Evolutionary conservation across 345 rosid genomes (phyloP), one percentile per base, ranked within the genome.

Genomic region (Arabidopsis arenosa): DNA sequence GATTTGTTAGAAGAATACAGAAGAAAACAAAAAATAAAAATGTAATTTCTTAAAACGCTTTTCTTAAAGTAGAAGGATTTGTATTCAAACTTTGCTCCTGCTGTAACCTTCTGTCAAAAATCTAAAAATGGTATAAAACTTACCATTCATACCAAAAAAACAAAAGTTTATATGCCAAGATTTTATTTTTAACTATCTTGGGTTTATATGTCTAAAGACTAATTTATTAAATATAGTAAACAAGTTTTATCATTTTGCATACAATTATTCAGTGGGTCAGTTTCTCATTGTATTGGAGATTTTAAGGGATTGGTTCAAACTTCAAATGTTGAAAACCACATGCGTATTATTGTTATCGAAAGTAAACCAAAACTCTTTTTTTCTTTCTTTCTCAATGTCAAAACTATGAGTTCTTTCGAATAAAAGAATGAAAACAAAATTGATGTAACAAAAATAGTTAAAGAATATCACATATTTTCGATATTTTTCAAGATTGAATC

Each of bases 401-500:
- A 57, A 49, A 67, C 17, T 59, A 30, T 12, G 55, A 36, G n/a
- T 49, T 68, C 18, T 69, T 39, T 67, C 28, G 58, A 11, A 53
- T 5, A 75, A 7, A 76, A 53, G 26, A 61, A 63, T 14, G 9
- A 32, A 69, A 54, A 23, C 72, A 77, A 70, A 77, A 76, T 8
- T 70, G 59, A 14, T 40, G 36, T 17, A 4, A 41, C 1, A 26
- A 41, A 66, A 57, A 59, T n/a, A 40, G 43, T 33, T 3, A 58
- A 47, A 69, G 36, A 1, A 54, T 57, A 66, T 83, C 61, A 84
- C 5, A 73, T 53, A 70, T 84, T 66, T 49, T 67, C 61, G 71
- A 85, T 71, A 56, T 81, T 73, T 36, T 82, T 75, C 41, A 90
- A 58, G 78, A 88, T 37, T 3, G 87, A 86, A 76, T 87, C 86